Base-by-base conservation (phyloP, 495 filamentous ascomycete species). In the Rostrohypoxylon terebratum region DNA sequence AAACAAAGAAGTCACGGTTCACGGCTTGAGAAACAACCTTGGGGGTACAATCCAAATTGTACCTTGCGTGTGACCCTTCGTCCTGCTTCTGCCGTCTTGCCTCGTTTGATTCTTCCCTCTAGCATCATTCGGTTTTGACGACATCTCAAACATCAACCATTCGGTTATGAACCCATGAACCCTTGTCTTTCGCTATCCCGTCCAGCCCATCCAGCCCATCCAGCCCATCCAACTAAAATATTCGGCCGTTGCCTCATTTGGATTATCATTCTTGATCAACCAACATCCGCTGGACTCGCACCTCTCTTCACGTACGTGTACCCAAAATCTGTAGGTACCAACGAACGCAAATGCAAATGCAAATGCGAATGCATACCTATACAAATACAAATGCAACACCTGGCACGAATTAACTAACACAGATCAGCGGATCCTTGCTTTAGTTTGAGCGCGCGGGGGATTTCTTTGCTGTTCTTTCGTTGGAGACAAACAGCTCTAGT, bases 371-470 rank as follows among this genome's bases (percentile, higher is more conserved):
- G 18, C 42, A 45, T n/a, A n/a, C n/a, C n/a, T n/a, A n/a, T 28
- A 28, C 28, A 45, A 45, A 45, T 45, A 45, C 42, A 45, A 45
- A 45, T 73, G 66, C 66, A 66, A 69, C 66, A 74, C 58, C 71
- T 74, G 71, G 71, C 71, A 69, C 71, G 71, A 74, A 67, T 74
- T 13, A 70, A 74, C 71, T 70, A 70, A 67, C 58, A 53, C 38
- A 59, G 63, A 74, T 70, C 66, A 60, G 62, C 66, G 66, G 66
- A 74, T 70, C 71, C 71, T 45, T 69, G 48, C 45, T 58, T 65
- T 7, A 51, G 57, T 68, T 68, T 50, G 67, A 42, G 55, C 66
- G 33, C 54, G 70, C 54, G 69, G 65, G 60, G 70, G 60, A 57
- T 63, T 68, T 59, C 70, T 51, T 69, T 69, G 54, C 70, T 73